Conservation (phyloP, 2,329 filamentous ascomycete species). For the Knoxdaviesia capensis region DNA sequence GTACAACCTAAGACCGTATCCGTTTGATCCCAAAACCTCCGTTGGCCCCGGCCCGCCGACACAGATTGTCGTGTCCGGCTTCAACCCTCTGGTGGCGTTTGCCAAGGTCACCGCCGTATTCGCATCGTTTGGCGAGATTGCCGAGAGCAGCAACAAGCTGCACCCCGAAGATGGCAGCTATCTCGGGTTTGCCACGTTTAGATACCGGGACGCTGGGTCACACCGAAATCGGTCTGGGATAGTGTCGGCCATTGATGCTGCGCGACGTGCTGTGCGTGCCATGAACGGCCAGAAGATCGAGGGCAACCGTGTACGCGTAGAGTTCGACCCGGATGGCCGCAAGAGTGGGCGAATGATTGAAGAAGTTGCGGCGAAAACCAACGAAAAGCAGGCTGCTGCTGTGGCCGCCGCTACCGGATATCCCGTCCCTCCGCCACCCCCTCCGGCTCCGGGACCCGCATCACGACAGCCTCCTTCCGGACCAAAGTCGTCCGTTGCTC, state of each 20-base stretch:
- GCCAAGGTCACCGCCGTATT: slow-evolving; percentile 59
- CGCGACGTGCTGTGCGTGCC: slow-evolving; percentile 57
- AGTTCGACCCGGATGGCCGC: slow-evolving; percentile 74
- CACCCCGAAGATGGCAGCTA: slow-evolving; percentile 90
- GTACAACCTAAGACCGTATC: slow-evolving; percentile 64
- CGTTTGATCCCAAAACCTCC: slow-evolving; percentile 64
- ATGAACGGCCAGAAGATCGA: slow-evolving; percentile 69
- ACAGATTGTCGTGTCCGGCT: slow-evolving; percentile 87
- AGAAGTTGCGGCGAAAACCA: slow-evolving; percentile 47
- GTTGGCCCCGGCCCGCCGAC: slow-evolving; percentile 77
- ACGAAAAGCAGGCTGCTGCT: slow-evolving; percentile 23
- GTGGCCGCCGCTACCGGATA: slow-evolving; percentile 5
- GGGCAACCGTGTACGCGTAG: slow-evolving; percentile 55
- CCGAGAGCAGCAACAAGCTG: slow-evolving; percentile 80
- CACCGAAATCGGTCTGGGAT: slow-evolving; percentile 25
- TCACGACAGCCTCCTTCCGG: neutral
- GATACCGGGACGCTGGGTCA: slow-evolving; percentile 49
- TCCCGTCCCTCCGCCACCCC: slow-evolving; percentile 8
- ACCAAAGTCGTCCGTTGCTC: too few species aligned
- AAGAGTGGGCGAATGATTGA: slow-evolving; percentile 65
- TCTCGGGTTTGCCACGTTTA: slow-evolving; percentile 79
- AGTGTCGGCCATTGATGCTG: slow-evolving; percentile 57
- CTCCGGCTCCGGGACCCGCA: slow-evolving; percentile 7
- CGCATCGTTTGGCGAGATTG: slow-evolving; percentile 67
- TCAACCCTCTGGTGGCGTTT: slow-evolving; percentile 74